These are phyloP conservation scores for Colletotrichum shisoi DNA, from an alignment of 2,329 filamentous ascomycete genomes.

Conservation along the genomic window DNA sequence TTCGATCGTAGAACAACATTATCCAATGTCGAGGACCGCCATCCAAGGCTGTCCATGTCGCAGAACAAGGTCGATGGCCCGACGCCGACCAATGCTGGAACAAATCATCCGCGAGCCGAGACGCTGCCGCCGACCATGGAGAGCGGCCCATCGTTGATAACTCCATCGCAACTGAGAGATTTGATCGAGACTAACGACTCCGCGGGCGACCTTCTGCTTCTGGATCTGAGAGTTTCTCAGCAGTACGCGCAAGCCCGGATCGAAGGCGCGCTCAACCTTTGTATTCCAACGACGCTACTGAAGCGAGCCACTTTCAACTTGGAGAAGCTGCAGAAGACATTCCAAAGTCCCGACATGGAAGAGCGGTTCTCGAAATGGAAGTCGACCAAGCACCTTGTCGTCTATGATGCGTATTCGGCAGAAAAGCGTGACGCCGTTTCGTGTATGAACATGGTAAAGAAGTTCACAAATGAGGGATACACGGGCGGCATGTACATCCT, in stretches of 20 bases:
- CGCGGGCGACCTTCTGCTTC: slow-evolving; percentile 65
- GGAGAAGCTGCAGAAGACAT: slow-evolving; percentile 85
- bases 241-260: slow-evolving; percentile 81
- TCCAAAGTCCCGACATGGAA: slow-evolving; percentile 75
- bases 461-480: slow-evolving; percentile 88
- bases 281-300: slow-evolving; percentile 91
- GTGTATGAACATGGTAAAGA: slow-evolving; percentile 88
- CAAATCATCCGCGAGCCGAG: slow-evolving; percentile 52
- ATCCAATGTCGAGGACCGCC: slow-evolving; percentile 58
- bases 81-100: slow-evolving; percentile 42
- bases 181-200: slow-evolving; percentile 57
- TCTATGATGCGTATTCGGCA: slow-evolving; percentile 82
- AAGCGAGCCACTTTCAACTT: slow-evolving; percentile 92
- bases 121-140: slow-evolving; percentile 63
- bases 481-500: slow-evolving; percentile 76
- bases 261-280: slow-evolving; percentile 83
- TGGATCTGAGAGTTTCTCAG: slow-evolving; percentile 87
- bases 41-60: slow-evolving; percentile 64
- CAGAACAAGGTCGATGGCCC: slow-evolving; percentile 56
- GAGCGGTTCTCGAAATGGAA: slow-evolving; percentile 79
- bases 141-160: slow-evolving; percentile 60
- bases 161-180: slow-evolving; percentile 62
- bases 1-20: slow-evolving; percentile 49
- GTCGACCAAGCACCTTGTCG: slow-evolving; percentile 77
- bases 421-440: slow-evolving; percentile 82